phyloP scores from a whole-genome alignment of 192 early-diverging fungal genomes.

The Rhizoclosmatium globosum region DNA sequence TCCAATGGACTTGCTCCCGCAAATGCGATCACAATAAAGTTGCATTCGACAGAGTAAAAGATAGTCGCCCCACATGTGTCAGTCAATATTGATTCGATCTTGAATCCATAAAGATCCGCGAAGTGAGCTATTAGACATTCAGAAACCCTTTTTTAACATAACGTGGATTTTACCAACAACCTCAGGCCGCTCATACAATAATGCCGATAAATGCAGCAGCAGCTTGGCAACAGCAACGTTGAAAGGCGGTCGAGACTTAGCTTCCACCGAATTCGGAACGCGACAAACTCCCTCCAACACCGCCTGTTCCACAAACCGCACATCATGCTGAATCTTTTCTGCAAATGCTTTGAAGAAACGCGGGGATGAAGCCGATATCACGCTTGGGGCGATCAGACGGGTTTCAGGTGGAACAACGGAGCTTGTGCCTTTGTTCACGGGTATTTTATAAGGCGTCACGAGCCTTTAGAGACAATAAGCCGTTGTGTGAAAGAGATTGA shows the following conservation, averaged over 20 bases:
- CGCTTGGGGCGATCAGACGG: constrained; percentile 2
- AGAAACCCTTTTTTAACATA: too few species aligned
- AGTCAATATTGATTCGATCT: constrained; percentile 10
- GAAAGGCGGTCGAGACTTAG: constrained; percentile 29
- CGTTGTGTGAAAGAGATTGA: too few species aligned
- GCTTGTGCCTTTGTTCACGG: background rate
- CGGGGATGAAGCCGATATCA: constrained; percentile 16
- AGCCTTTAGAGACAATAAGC: background rate
- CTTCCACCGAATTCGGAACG: constrained; percentile 17
- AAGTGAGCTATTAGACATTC: constrained; percentile 5
- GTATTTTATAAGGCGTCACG: constrained; percentile 2
- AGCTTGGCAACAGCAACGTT: constrained; percentile 24
- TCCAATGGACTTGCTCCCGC: constrained; percentile 30
- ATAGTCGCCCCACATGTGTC: constrained; percentile 1
- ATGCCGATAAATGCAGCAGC: constrained; percentile 31
- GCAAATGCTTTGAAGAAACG: constrained; percentile 16
- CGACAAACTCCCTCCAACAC: constrained; percentile 10
- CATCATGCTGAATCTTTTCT: background rate
- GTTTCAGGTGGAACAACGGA: background rate
- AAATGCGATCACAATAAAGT: constrained; percentile 29
- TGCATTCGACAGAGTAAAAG: constrained; percentile 26
- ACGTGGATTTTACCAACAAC: constrained; percentile 27
- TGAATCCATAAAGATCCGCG: constrained; percentile 17
- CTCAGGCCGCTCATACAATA: constrained; percentile 28
- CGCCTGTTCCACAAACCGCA: constrained; percentile 8